Conservation (phyloP, 805 yeast species). For the Wilhelminamyces savonicus region DNA sequence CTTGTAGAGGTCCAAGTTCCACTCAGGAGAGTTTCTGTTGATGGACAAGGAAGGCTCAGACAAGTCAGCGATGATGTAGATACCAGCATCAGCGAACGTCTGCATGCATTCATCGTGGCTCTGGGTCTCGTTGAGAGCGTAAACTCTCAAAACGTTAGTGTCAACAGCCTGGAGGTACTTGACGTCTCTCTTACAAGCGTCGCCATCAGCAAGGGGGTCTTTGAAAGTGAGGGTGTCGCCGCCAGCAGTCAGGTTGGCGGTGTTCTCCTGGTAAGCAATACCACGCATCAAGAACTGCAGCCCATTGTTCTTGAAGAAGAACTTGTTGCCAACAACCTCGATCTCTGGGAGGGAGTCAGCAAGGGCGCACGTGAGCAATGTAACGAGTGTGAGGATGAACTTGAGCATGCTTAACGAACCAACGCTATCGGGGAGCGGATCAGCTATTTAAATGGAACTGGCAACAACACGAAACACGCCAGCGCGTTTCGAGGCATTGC, state of each 20-base stretch:
- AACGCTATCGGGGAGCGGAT: too few relatives aligned
- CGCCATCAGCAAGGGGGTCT: conserved; percentile 38
- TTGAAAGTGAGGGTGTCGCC: conserved; percentile 11
- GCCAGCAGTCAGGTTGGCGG: conserved; percentile 20
- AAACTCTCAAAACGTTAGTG: conserved; percentile 39
- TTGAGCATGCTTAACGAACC: too few relatives aligned
- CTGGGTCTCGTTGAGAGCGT: conserved; percentile 32
- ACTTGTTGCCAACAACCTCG: conserved; percentile 39
- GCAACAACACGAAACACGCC: too few relatives aligned
- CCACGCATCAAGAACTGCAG: conserved; percentile 39
- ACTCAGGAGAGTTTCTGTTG: conserved; percentile 67
- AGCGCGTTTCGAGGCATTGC: too few relatives aligned
- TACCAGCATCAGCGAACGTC: conserved; percentile 35
- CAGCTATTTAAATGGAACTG: too few relatives aligned
- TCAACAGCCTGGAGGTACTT: conserved; percentile 29
- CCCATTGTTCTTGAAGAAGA: conserved; percentile 36
- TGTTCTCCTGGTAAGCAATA: conserved; percentile 39
- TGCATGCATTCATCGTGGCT: conserved; percentile 38
- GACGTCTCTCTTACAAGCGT: conserved; percentile 38
- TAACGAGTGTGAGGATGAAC: too few relatives aligned
- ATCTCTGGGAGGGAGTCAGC: conserved; percentile 22
- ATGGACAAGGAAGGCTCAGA: conserved; percentile 74
- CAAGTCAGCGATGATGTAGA: conserved; percentile 38
- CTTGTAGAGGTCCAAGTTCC: conserved; percentile 66
- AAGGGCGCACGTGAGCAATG: too few relatives aligned